These are phyloP conservation scores for Fusarium torreyae DNA, from an alignment of 2,329 filamentous ascomycete genomes.

Conservation along the genomic window DNA sequence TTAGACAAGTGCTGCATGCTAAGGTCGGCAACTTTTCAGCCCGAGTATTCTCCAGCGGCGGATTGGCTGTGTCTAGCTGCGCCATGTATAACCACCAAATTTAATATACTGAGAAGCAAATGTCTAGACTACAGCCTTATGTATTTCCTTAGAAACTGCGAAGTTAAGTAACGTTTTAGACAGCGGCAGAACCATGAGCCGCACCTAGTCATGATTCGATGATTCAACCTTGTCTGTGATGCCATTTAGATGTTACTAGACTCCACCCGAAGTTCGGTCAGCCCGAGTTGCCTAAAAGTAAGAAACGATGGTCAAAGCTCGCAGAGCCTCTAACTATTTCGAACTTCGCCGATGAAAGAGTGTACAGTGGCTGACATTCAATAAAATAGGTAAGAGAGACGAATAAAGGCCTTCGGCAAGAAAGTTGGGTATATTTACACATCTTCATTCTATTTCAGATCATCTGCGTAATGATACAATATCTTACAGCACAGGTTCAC, in stretches of 20 bases:
- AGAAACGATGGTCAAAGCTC: neutral
- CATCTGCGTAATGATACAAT: slow-evolving; percentile 29
- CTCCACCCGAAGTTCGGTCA: too few relatives aligned
- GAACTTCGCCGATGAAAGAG: neutral
- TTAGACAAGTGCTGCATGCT: neutral
- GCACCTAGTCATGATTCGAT: neutral
- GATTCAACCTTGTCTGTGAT: slow-evolving; percentile 7
- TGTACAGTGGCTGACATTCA: neutral
- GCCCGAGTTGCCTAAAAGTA: too few relatives aligned
- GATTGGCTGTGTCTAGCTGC: slow-evolving; percentile 15
- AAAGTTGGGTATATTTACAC: slow-evolving; percentile 16
- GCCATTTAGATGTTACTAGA: too few relatives aligned
- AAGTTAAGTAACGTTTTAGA: neutral
- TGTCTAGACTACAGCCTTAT: neutral
- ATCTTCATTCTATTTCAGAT: slow-evolving; percentile 21
- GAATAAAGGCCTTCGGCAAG: neutral
- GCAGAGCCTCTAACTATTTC: neutral
- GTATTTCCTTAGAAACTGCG: neutral
- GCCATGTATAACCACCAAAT: neutral
- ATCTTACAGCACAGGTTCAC: slow-evolving; percentile 16
- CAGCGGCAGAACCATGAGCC: neutral
- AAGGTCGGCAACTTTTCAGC: neutral
- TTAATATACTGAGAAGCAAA: neutral
- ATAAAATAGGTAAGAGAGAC: neutral
- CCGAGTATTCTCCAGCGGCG: neutral